phyloP scores from a whole-genome alignment of 371 early-diverging fungal genomes.

The Mucor indicus region DNA sequence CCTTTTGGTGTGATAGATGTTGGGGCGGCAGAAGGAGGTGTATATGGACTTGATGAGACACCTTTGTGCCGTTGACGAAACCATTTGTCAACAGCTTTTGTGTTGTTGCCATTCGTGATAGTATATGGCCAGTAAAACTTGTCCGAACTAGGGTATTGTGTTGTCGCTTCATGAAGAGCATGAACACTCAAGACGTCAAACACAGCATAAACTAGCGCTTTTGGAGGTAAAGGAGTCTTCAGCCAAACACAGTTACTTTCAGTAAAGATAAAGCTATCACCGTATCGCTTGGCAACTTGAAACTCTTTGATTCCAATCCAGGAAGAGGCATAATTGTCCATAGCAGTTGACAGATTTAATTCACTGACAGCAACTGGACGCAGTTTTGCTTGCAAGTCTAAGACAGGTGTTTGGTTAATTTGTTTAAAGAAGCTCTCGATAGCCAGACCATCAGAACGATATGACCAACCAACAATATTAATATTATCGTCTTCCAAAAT shows the following conservation, averaged over 20 bases:
- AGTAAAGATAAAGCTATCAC: constrained; percentile 21
- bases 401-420: constrained; percentile 16
- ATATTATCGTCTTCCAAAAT: constrained; percentile 15
- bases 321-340: constrained; percentile 17
- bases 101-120: background rate
- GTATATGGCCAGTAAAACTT: constrained; percentile 33
- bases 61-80: constrained; percentile 12
- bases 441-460: constrained; percentile 33
- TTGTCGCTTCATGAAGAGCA: constrained; percentile 22
- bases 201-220: constrained; percentile 37
- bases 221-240: constrained; percentile 29
- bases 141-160: background rate
- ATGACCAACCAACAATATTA: constrained; percentile 37
- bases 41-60: background rate
- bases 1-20: background rate
- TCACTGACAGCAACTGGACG: constrained; percentile 21
- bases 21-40: background rate
- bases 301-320: constrained; percentile 38
- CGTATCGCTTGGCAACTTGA: constrained; percentile 26
- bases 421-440: constrained; percentile 30
- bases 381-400: constrained; percentile 42
- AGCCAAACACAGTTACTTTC: constrained; percentile 41
- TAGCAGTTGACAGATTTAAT: constrained; percentile 25
- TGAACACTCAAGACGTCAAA: constrained; percentile 45
- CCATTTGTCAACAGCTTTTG: constrained; percentile 22